These are phyloP conservation scores for Russula sp. DNA, from an alignment of 768 basidiomycete species.

Conservation along the genomic window DNA sequence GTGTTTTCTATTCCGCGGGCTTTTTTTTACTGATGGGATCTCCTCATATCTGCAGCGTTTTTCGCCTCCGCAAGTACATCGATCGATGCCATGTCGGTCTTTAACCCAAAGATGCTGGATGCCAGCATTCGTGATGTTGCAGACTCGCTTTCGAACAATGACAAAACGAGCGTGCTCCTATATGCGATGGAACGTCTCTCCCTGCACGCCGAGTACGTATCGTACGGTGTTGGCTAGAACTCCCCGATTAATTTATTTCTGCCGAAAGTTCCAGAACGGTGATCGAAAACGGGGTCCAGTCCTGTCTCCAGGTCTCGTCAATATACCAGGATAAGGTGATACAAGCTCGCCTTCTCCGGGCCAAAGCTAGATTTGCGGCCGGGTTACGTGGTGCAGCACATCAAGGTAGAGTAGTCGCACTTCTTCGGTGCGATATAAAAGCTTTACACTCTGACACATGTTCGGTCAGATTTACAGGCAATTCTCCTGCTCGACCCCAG, in stretches of 20 bases:
- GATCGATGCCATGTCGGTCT: constrained; percentile 49
- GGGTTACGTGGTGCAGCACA: constrained; percentile 61
- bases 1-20: neutral
- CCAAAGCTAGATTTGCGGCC: constrained; percentile 59
- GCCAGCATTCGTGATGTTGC: constrained; percentile 71
- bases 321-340: constrained; percentile 51
- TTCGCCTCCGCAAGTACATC: constrained; percentile 4
- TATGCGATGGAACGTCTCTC: constrained; percentile 83
- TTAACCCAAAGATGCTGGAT: constrained; percentile 75
- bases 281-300: constrained; percentile 74
- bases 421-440: neutral
- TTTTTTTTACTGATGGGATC: neutral
- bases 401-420: constrained; percentile 46
- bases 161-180: constrained; percentile 69
- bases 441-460: neutral
- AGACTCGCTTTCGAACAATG: constrained; percentile 53
- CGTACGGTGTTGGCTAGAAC: constrained; percentile 1
- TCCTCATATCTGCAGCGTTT: constrained; percentile 1
- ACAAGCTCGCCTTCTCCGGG: constrained; percentile 62
- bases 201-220: constrained; percentile 54
- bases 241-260: constrained; percentile 1
- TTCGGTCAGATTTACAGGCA: constrained; percentile 56
- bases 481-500: constrained; percentile 60
- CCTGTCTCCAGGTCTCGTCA: constrained; percentile 57
- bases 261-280: constrained; percentile 50